phyloP scores from a whole-genome alignment of 108 stramenopile species.

The Cyclostephanos tholiformis region DNA sequence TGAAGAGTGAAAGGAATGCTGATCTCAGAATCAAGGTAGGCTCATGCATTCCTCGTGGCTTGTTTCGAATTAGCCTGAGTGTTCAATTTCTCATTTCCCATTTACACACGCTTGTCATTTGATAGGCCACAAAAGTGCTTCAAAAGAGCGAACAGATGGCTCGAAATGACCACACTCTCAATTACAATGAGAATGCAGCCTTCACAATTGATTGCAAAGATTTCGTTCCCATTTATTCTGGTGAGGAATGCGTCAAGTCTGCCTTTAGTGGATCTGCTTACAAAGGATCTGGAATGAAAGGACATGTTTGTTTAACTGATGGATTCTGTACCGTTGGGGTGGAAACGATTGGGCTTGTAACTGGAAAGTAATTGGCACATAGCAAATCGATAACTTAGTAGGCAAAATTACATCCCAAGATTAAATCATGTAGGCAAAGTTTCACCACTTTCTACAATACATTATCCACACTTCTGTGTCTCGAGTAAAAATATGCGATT shows the following conservation, averaged over 20 bases:
- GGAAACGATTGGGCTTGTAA: constrained; percentile 95
- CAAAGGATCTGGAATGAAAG: constrained; percentile 61
- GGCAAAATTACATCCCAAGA: too few relatives aligned
- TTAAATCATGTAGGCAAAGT: too few relatives aligned
- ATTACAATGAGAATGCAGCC: constrained; percentile 95
- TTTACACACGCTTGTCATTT: background rate
- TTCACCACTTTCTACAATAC: constrained; percentile 13
- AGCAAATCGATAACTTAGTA: too few relatives aligned
- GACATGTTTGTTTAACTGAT: constrained; percentile 87
- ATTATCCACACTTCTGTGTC: constrained; percentile 36
- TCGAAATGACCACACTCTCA: constrained; percentile 93
- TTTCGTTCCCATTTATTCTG: constrained; percentile 91
- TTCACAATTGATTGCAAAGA: constrained; percentile 91
- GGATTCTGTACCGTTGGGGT: constrained; percentile 88
- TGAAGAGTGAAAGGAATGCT: constrained; percentile 92
- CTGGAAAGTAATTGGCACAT: constrained; percentile 53
- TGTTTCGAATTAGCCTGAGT: background rate
- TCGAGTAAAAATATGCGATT: constrained; percentile 33
- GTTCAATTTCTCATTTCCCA: background rate
- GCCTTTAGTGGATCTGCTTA: constrained; percentile 91
- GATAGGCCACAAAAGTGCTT: constrained; percentile 88
- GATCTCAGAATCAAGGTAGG: constrained; percentile 85
- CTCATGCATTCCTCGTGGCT: background rate
- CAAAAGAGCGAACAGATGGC: constrained; percentile 98
- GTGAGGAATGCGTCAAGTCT: constrained; percentile 70